Conservation (phyloP, 805 yeast genomes). For the Metschnikowia amazonensis region DNA sequence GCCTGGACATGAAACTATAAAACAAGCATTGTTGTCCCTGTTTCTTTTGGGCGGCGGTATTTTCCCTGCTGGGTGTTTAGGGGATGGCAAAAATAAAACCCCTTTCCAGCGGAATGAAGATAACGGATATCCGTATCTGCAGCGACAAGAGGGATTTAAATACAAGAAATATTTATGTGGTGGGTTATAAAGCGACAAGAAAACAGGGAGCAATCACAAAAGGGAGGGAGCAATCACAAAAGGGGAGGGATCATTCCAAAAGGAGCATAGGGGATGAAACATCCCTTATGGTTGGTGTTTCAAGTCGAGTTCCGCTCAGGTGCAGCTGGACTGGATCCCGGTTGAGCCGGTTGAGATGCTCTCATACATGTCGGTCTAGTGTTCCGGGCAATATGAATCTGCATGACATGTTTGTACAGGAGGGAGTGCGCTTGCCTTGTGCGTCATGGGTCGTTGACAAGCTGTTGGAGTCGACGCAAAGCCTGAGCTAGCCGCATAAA, state of each 20-base stretch:
- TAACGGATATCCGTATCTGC: background rate
- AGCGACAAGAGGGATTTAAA: background rate
- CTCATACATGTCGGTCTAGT: background rate
- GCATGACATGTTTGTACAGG: background rate
- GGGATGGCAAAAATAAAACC: too few relatives aligned
- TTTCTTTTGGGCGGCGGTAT: background rate
- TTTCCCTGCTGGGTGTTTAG: too few relatives aligned
- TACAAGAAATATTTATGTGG: too few relatives aligned
- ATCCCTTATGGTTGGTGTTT: background rate
- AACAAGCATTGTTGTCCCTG: background rate
- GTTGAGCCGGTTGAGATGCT: background rate
- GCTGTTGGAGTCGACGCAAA: conserved; percentile 1
- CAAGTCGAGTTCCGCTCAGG: background rate
- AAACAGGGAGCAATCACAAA: too few relatives aligned
- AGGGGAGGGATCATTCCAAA: background rate
- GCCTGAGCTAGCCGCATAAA: background rate
- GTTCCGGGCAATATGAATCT: background rate
- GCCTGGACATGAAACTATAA: background rate
- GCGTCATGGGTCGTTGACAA: background rate
- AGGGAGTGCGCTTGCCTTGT: background rate
- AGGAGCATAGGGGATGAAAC: background rate
- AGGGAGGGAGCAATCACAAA: too few relatives aligned
- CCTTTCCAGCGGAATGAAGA: background rate
- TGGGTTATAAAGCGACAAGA: too few relatives aligned
- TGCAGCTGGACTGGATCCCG: background rate